Evolutionary conservation across 441 rosid species (phyloP).

Genomic region (Sinapis alba): DNA sequence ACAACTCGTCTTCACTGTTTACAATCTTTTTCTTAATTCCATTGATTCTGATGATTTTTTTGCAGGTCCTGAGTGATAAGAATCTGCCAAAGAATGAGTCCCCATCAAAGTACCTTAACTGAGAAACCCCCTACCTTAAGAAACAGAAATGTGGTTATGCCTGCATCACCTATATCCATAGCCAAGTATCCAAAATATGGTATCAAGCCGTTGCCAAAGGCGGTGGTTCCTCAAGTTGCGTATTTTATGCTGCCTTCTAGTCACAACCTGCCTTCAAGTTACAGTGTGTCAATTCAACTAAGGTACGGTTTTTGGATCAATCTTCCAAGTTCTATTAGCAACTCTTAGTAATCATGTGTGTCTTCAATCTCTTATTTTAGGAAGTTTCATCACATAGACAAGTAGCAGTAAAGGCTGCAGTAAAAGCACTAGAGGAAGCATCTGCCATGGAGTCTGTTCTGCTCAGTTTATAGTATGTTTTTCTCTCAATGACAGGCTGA

Average conservation of each 20-base stretch:
- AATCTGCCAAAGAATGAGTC: conserved; percentile 36
- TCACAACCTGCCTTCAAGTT: conserved; percentile 39
- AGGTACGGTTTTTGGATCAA: conserved; percentile 29
- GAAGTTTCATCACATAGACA: conserved; percentile 42
- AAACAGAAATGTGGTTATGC: conserved; percentile 29
- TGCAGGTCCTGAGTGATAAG: conserved; percentile 36
- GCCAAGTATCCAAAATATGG: conserved; percentile 36
- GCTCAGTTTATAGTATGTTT: conserved; percentile 44
- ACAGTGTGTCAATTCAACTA: too few relatives aligned
- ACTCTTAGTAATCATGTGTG: neutral
- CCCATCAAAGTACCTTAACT: conserved; percentile 32
- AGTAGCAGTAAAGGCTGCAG: conserved; percentile 44
- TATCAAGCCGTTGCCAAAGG: conserved; percentile 32
- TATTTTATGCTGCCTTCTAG: conserved; percentile 38
- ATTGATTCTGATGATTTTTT: neutral
- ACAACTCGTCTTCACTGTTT: neutral
- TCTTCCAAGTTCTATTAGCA: neutral
- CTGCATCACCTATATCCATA: conserved; percentile 26
- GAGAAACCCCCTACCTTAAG: conserved; percentile 34
- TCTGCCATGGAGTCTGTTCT: conserved; percentile 44
- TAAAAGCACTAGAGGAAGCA: conserved; percentile 47
- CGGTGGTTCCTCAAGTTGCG: conserved; percentile 28
- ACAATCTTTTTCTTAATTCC: neutral
- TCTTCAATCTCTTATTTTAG: conserved; percentile 35
- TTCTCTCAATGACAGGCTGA: conserved; percentile 22